Evolutionary conservation across 176 grass and related monocot species (phyloP).

Genomic region (Chloris gayana): DNA sequence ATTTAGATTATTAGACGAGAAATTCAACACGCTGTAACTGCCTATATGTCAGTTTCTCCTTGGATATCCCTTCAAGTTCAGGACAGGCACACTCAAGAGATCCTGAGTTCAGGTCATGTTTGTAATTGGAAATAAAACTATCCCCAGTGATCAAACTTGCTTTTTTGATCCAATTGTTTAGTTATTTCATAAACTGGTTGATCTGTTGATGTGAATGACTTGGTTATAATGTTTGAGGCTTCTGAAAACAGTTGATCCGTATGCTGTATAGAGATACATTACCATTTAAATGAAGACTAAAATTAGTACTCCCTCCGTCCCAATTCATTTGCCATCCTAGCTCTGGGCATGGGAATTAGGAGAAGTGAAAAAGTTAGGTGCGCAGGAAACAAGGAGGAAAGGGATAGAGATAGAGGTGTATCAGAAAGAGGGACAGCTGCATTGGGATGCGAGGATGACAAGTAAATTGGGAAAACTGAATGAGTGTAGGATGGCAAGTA

Average conservation of each 20-base stretch:
- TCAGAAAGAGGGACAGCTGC: no score
- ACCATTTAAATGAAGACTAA: not conserved
- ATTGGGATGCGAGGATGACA: no score
- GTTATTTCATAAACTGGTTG: not conserved
- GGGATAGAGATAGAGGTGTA: no score
- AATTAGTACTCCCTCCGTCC: no score
- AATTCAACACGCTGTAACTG: conserved; percentile 4
- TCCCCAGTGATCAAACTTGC: not conserved
- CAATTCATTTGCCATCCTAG: no score
- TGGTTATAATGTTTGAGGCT: not conserved
- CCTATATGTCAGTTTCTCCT: not conserved
- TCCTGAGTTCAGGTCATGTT: not conserved
- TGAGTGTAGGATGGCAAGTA: no score
- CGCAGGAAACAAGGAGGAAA: no score
- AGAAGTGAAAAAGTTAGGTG: no score
- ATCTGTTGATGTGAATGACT: not conserved
- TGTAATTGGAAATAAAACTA: not conserved
- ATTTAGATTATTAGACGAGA: not conserved
- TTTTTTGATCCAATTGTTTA: not conserved
- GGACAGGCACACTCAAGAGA: not conserved
- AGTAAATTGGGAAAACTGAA: no score
- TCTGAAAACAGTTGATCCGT: not conserved
- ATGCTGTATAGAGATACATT: not conserved
- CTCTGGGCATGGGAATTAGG: no score
- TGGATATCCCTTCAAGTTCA: not conserved